A percentile compares a stretch with the other conserved stretches of the same genome.
Evolutionary conservation across 305 asterid genomes (phyloP).

Genomic region (Fraxinus baroniana): DNA sequence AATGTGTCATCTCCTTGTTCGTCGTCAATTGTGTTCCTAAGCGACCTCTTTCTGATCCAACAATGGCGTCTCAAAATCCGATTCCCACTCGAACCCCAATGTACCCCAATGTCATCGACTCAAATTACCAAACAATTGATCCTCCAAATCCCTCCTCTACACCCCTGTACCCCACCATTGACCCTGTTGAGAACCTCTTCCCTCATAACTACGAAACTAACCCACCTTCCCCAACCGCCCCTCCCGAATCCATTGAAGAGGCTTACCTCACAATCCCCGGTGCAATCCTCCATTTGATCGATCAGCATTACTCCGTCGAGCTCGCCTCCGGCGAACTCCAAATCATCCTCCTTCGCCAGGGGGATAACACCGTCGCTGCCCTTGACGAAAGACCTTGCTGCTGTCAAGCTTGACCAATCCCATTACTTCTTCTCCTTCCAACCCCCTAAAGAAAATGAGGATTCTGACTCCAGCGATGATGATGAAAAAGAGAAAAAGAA

Average conservation of each 20-base stretch:
- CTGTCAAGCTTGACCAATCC: constrained; percentile 76
- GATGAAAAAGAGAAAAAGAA: constrained; percentile 32
- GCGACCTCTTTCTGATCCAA: not conserved
- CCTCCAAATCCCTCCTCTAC: constrained; percentile 32
- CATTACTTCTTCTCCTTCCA: constrained; percentile 83
- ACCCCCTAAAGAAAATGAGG: constrained; percentile 33
- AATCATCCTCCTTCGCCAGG: constrained; percentile 57
- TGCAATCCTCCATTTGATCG: constrained; percentile 79
- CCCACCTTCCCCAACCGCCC: constrained; percentile 46
- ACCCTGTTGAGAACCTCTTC: constrained; percentile 45
- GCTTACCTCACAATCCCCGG: constrained; percentile 56
- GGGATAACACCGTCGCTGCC: constrained; percentile 67
- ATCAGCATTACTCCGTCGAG: constrained; percentile 79
- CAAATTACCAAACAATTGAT: constrained; percentile 30
- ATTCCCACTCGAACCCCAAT: constrained; percentile 44
- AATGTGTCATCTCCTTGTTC: not conserved
- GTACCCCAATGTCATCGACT: constrained; percentile 54
- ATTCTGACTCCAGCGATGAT: constrained; percentile 47
- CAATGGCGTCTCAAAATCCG: constrained; percentile 58
- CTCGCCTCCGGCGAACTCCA: constrained; percentile 77
- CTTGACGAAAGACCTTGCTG: constrained; percentile 66
- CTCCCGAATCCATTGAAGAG: constrained; percentile 55
- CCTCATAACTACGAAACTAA: constrained; percentile 25
- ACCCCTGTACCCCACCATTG: constrained; percentile 59
- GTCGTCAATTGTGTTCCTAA: not conserved